Evolutionary conservation across 148 eudicot genomes (phyloP), one percentile per base, ranked within the genome.

Genomic region (Cornus florida): DNA sequence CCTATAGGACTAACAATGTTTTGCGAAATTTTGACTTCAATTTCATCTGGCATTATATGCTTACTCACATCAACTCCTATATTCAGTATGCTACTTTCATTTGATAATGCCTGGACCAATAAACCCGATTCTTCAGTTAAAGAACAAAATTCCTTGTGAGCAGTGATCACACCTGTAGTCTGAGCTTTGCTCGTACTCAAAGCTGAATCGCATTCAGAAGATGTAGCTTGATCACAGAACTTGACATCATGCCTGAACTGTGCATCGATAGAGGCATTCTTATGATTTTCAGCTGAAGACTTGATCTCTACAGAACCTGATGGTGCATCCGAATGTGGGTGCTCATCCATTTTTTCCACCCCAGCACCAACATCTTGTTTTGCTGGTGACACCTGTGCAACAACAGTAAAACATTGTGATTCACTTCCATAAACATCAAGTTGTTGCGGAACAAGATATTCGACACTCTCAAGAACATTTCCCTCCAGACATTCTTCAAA

Each of bases 201-300:
- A 76, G 85, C 78, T 77, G 73, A 72, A 43, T 77, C 81, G 73
- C 69, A 79, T 22, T 81, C 85, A 70, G 35, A 24, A 71, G 57
- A 79, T 78, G 71, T 53, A 81, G 71, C 56, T 79, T 78, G 71
- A 82, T 19, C 53, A 72, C 59, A 72, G 71, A 65, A 10, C 11
- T 56, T 43, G 20, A 76, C 70, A 50, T 43, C 79, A 67, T 71
- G 68, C 53, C 74, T 64, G 14, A 43, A 79, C 70, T 76, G 71
- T 64, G 39, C 3, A 62, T 71, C 81, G 76, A 56, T 59, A 53
- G 33, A 80, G 78, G 8, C 23, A n/a, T 71, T 35, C 32, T 10
- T 23, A 59, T 70, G 78, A 48, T 75, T 68, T 76, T 80, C 81
- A 23, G 56, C 82, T 31, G 53, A 72, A 62, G 70, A 78, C 8